Base-by-base conservation (phyloP, 768 basidiomycete genomes). In the Harrya chromipes region DNA sequence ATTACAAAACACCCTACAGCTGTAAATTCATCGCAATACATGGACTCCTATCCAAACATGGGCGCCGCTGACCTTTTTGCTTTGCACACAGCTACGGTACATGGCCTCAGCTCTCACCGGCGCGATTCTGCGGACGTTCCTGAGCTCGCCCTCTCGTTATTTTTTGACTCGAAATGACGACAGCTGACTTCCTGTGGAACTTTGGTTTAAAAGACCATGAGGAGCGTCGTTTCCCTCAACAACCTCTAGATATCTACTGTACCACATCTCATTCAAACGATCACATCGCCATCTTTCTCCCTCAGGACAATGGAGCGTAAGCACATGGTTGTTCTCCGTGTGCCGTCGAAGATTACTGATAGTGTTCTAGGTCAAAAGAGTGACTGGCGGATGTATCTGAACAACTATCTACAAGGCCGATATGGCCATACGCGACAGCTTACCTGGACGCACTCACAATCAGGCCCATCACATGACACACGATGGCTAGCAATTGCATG, bases 371-470 rank as follows among this genome's bases (percentile, higher is more conserved):
- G 43, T 17, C 52, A 40, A 52, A 53, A 24, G 41, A 63, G 33
- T 34, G 62, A 65, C 50, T 66, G 63, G 64, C 40, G 65, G 16
- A 55, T 66, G 65, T 50, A 57, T 35, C 39, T 66, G 26, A 66
- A 66, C 45, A 66, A 66, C 57, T 66, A 39, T 29, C 64, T 68
- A 31, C 67, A 66, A 47, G 59, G 55, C 6, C 62, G 66, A 52
- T 67, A 67, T 42, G 65, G 65, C 16, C 67, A 64, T 26, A 61
- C 64, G n/a, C 49, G 44, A 47, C 6, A 47, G 17, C 52, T 68
- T 29, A 37, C 62, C n/a, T 66, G 65, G 65, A 13, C 57, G 7
- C 7, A 40, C 37, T 4, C 52, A 26, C 62, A 54, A 21, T 50
- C 53, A 20, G 65, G 65, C 19, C 54, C 66, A 20, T 45, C 55